Percentiles rank a stretch among this genome's conserved stretches.
phyloP scores from a whole-genome alignment of 169 alveolate genomes.

The Eimeria praecox region DNA sequence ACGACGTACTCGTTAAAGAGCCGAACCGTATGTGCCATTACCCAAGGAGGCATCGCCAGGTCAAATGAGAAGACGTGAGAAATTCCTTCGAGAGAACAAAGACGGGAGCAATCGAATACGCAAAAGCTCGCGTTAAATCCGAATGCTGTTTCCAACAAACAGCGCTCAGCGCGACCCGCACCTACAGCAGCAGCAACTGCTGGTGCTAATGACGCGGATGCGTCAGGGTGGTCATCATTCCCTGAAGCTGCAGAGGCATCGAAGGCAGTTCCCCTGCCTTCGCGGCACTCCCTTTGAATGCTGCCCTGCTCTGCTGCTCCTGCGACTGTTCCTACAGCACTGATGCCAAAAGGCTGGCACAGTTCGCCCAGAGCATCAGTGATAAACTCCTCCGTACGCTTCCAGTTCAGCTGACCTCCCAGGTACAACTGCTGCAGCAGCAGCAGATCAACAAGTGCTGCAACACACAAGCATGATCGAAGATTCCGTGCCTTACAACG shows the following conservation, averaged over 20 bases:
- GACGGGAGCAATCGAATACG: slow-evolving; percentile 82
- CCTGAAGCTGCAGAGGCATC: background rate
- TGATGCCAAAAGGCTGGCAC: background rate
- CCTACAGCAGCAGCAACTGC: slow-evolving; percentile 38
- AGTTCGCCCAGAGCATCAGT: background rate
- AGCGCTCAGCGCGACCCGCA: slow-evolving; percentile 36
- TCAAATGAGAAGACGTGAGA: slow-evolving; percentile 85
- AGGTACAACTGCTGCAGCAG: slow-evolving; percentile 66
- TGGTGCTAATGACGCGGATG: background rate
- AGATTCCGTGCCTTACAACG: background rate
- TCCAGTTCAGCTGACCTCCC: slow-evolving; percentile 10
- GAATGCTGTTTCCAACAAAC: slow-evolving; percentile 16
- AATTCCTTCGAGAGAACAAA: slow-evolving; percentile 83
- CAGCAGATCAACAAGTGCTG: slow-evolving; percentile 62
- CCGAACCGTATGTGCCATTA: slow-evolving; percentile 79
- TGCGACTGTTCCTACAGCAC: background rate
- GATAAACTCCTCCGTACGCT: slow-evolving; percentile 24
- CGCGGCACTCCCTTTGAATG: background rate
- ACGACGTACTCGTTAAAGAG: slow-evolving; percentile 78
- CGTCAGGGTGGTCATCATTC: background rate
- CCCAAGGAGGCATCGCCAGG: slow-evolving; percentile 87
- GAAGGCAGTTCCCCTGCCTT: background rate
- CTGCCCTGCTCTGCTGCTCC: background rate
- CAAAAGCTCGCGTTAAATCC: slow-evolving; percentile 80
- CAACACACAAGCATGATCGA: slow-evolving; percentile 31